phyloP scores from a whole-genome alignment of 2,329 filamentous ascomycete species.

The Acrodontium crateriforme region DNA sequence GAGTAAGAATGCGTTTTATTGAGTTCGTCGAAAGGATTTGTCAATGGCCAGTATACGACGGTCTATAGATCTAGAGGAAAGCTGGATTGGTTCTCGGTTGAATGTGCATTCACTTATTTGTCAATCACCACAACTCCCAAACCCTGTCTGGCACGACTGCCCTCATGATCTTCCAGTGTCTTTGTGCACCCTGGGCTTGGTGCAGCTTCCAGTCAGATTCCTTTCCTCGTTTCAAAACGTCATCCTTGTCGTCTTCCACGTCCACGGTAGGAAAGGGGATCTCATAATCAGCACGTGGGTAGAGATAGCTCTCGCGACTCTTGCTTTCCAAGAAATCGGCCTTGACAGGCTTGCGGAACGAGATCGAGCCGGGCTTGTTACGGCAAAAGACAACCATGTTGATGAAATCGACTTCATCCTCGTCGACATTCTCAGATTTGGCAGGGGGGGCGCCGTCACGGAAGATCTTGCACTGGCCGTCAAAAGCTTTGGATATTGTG shows the following conservation, averaged over 20 bases:
- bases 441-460: conserved; percentile 54
- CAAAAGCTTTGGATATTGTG: conserved; percentile 72
- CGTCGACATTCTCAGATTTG: conserved; percentile 26
- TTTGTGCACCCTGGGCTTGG: conserved; percentile 62
- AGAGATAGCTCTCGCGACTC: conserved; percentile 54
- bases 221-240: conserved; percentile 47
- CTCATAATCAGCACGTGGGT: conserved; percentile 58
- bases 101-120: no score
- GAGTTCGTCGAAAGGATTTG: no score
- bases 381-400: conserved; percentile 96
- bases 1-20: no score
- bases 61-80: no score
- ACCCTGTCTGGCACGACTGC: conserved; percentile 60
- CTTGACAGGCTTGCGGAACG: conserved; percentile 51
- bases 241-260: conserved; percentile 15
- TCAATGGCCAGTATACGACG: no score
- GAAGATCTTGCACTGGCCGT: conserved; percentile 72
- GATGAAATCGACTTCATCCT: conserved; percentile 55
- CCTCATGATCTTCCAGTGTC: conserved; percentile 90
- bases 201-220: conserved; percentile 54
- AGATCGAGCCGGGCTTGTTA: conserved; percentile 37
- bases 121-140: conserved; percentile 80
- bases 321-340: conserved; percentile 60
- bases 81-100: no score
- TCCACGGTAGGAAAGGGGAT: conserved; percentile 22